A percentile compares a stretch with the other conserved stretches of the same genome.
These are phyloP conservation scores for Fusarium vanettenii DNA, from an alignment of 2,329 filamentous ascomycete genomes.

Conservation along the genomic window DNA sequence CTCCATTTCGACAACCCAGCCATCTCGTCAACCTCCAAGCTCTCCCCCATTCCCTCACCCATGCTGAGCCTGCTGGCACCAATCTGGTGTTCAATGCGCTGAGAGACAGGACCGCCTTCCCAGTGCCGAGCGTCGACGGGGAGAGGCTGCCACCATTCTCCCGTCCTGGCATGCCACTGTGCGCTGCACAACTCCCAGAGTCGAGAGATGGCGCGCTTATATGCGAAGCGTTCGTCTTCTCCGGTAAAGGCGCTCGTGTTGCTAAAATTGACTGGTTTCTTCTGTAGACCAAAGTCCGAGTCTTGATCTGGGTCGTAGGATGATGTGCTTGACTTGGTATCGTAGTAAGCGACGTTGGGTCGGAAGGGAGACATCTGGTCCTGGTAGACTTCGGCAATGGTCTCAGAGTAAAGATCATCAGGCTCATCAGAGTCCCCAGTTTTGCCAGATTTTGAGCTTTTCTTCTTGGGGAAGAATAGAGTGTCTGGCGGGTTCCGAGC, in stretches of 20 bases:
- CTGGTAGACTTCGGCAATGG: constrained; percentile 77
- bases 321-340: constrained; percentile 56
- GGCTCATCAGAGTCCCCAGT: constrained; percentile 30
- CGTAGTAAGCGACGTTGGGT: constrained; percentile 79
- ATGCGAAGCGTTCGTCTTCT: constrained; percentile 85
- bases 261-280: constrained; percentile 70
- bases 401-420: constrained; percentile 57
- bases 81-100: constrained; percentile 25
- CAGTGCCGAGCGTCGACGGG: constrained; percentile 73
- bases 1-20: constrained; percentile 55
- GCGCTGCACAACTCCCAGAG: constrained; percentile 84
- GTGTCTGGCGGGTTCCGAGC: constrained; percentile 77
- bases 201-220: constrained; percentile 80
- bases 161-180: constrained; percentile 75
- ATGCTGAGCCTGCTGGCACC: constrained; percentile 3
- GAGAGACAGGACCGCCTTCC: constrained; percentile 60
- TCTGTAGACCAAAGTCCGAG: constrained; percentile 62
- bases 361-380: constrained; percentile 81
- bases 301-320: constrained; percentile 68
- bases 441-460: constrained; percentile 23
- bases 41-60: constrained; percentile 49
- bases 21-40: constrained; percentile 51
- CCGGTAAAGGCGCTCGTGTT: constrained; percentile 78
- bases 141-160: constrained; percentile 79
- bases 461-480: constrained; percentile 79